Base-by-base conservation (phyloP, 2,329 filamentous ascomycete species). In the Didymella pomorum region DNA sequence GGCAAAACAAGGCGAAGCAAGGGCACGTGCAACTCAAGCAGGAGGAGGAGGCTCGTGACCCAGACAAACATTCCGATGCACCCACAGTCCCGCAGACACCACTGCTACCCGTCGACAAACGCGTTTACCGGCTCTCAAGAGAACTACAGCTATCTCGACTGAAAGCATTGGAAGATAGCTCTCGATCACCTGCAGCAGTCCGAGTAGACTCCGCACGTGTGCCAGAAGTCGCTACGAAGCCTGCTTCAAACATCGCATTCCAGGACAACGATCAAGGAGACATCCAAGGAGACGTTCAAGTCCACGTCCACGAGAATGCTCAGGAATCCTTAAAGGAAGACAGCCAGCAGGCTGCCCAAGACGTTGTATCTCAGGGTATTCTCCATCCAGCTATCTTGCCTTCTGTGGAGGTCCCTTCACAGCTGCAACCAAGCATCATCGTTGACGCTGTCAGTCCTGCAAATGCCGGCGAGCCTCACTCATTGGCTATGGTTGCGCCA, bases 1-100 rank as follows among this genome's bases (percentile, higher is more conserved):
- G 74, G 56, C 56, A 54, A 20, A 33, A 10, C 25, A 45, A 50
- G 39, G n/a, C 39, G 41, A 71, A 62, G 58, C 58, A 50, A 51
- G 57, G 42, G 49, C 41, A 26, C 26, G 33, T 29, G 56, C 43
- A 42, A 9, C 41, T 43, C 26, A 35, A 52, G 46, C 47, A 42
- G 25, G 29, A 53, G 29, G 29, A 53, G 29, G 26, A 52, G 18
- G 42, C 14, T 41, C 23, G n/a, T 31, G n/a, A 37, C 31, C 46
- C 43, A 49, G 45, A 37, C 25, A 39, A 52, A 50, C 64, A 64
- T 63, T 61, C 66, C 58, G 47, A 62, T 16, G 20, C 29, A 29
- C 25, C 44, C 51, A 31, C 42, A 16, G 8, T 52, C 41, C 44
- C 47, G 26, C 50, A 21, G 4, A 33, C 57, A 23, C 23, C 55